Evolutionary conservation across 2,329 filamentous ascomycete genomes (phyloP).

Genomic region (Cryphonectria radicalis): DNA sequence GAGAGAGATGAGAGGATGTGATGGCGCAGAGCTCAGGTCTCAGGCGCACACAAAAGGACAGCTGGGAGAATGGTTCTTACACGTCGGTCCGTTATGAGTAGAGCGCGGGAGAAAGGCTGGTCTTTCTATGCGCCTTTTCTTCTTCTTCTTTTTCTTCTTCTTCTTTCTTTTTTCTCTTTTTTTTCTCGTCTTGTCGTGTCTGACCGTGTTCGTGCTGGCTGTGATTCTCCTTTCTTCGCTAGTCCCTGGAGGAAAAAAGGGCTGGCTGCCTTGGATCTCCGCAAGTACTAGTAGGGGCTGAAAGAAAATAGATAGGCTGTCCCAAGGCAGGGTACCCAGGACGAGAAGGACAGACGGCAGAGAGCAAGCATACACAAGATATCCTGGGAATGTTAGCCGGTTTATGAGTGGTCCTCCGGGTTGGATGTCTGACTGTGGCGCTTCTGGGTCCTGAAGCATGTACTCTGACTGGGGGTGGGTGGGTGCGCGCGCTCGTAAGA

Average conservation of each 20-base stretch:
- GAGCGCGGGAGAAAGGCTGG: slow-evolving; percentile 11
- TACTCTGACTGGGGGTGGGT: slow-evolving; percentile 22
- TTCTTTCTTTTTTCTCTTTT: background rate
- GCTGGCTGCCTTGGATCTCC: slow-evolving; percentile 21
- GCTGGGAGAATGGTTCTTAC: slow-evolving; percentile 7
- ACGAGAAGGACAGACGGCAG: slow-evolving; percentile 18
- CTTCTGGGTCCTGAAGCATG: slow-evolving; percentile 17
- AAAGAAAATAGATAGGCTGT: slow-evolving; percentile 26
- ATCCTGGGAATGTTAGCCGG: slow-evolving; percentile 28
- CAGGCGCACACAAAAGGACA: background rate
- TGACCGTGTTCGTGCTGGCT: slow-evolving; percentile 6
- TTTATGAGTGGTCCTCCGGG: slow-evolving; percentile 20
- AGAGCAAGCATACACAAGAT: slow-evolving; percentile 16
- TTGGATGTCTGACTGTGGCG: slow-evolving; percentile 29
- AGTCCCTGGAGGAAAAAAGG: slow-evolving; percentile 8
- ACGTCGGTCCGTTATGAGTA: slow-evolving; percentile 11
- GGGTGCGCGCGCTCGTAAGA: background rate
- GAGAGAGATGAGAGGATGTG: background rate
- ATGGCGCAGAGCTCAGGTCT: background rate
- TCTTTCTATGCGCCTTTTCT: slow-evolving; percentile 11
- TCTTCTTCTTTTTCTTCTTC: too few relatives aligned
- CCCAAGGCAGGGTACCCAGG: slow-evolving; percentile 25
- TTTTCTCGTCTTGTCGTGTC: background rate
- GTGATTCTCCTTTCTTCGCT: slow-evolving; percentile 20
- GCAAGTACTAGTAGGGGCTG: slow-evolving; percentile 26